These are phyloP conservation scores for Eutrema salsugineum DNA, from an alignment of 441 rosid genomes.

Conservation along the genomic window DNA sequence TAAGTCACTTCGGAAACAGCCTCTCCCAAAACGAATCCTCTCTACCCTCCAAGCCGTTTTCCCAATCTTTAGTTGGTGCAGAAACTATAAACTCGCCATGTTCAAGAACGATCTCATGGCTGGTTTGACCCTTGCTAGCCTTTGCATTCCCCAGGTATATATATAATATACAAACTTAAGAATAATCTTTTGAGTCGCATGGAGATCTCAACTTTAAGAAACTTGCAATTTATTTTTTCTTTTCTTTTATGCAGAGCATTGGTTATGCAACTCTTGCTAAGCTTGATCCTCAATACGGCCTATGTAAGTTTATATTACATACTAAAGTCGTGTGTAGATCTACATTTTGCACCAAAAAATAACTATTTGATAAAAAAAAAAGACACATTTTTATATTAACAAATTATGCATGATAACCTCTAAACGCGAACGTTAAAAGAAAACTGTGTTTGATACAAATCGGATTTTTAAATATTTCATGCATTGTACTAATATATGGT, in stretches of 20 bases:
- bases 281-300: slow-evolving; percentile 94
- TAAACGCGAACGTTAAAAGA: no score
- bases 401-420: no score
- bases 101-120: slow-evolving; percentile 82
- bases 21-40: slow-evolving; percentile 31
- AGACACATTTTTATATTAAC: no score
- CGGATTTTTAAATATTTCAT: neutral
- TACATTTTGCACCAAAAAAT: no score
- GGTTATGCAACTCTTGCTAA: slow-evolving; percentile 93
- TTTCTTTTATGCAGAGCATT: slow-evolving; percentile 50
- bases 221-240: neutral
- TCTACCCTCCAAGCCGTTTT: slow-evolving; percentile 44
- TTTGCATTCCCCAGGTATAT: slow-evolving; percentile 89
- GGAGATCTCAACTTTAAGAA: neutral
- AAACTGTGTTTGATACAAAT: neutral
- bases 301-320: slow-evolving; percentile 54
- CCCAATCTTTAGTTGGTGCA: slow-evolving; percentile 70
- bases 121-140: slow-evolving; percentile 94
- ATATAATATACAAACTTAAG: neutral
- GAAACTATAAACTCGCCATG: slow-evolving; percentile 46
- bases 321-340: neutral
- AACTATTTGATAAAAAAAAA: no score
- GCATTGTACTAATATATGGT: neutral
- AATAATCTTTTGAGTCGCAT: neutral
- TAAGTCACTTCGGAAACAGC: slow-evolving; percentile 36